These are phyloP conservation scores for Achaetomiella virescens DNA, from an alignment of 495 filamentous ascomycete genomes.

Conservation along the genomic window DNA sequence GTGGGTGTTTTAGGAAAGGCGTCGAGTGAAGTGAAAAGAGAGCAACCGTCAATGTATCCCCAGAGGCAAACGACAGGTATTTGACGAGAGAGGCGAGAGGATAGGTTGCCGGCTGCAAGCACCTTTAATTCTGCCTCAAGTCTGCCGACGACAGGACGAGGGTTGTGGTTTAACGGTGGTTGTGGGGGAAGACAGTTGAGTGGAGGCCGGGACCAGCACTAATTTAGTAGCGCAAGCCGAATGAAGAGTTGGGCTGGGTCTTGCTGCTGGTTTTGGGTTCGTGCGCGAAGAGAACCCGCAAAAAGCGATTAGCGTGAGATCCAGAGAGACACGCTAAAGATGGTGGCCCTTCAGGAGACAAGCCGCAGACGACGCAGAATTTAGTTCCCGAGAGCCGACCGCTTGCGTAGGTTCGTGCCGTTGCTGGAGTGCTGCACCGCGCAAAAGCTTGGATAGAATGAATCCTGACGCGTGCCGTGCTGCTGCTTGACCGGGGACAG, in stretches of 20 bases:
- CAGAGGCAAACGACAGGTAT: neutral
- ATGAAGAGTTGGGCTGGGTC: neutral
- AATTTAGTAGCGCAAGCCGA: slow-evolving; percentile 4
- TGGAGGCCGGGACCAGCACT: slow-evolving; percentile 1
- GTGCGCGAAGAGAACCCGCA: neutral
- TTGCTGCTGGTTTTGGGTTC: slow-evolving; percentile 6
- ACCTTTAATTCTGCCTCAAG: neutral
- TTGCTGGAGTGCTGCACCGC: neutral
- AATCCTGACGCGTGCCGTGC: neutral
- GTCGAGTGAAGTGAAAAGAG: neutral
- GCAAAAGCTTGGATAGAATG: neutral
- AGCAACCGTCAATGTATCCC: neutral
- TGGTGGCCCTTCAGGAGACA: no score
- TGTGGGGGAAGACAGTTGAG: neutral
- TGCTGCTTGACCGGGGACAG: neutral
- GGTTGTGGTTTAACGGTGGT: neutral
- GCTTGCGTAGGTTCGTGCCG: neutral
- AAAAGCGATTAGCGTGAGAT: slow-evolving; percentile 10
- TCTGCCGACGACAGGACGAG: neutral
- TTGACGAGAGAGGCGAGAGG: neutral
- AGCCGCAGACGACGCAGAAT: slow-evolving; percentile 10
- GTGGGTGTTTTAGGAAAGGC: neutral
- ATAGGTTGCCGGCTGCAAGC: neutral
- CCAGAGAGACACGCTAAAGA: slow-evolving; percentile 3
- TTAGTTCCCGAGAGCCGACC: slow-evolving; percentile 7